Evolutionary conservation across 2,329 filamentous ascomycete genomes (phyloP).

Genomic region (Trichocomaceae sp.): DNA sequence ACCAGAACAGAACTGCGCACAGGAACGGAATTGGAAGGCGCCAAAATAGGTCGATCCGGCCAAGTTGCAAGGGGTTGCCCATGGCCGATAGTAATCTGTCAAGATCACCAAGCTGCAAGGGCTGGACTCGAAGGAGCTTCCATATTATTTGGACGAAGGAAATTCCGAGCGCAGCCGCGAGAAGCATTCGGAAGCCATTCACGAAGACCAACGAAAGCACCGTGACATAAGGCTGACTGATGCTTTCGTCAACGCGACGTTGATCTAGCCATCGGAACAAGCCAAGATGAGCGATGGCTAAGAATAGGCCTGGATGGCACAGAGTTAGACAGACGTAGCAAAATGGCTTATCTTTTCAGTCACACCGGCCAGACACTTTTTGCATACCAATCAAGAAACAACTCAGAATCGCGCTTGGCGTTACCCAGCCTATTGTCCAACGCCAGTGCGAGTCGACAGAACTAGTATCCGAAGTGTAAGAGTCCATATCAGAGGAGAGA

Average conservation of each 20-base stretch:
- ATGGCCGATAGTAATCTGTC: constrained; percentile 2
- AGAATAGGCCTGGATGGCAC: not conserved
- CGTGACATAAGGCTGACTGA: constrained; percentile 4
- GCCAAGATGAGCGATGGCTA: constrained; percentile 7
- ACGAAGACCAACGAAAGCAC: constrained; percentile 6
- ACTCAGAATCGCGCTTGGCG: constrained; percentile 4
- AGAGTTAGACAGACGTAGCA: not conserved
- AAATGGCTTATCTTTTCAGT: too few species aligned
- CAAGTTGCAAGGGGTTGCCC: constrained; percentile 6
- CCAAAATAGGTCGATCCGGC: not conserved
- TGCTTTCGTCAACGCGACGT: not conserved
- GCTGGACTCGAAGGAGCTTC: not conserved
- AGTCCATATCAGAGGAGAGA: not conserved
- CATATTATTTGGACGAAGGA: constrained; percentile 10
- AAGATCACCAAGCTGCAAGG: constrained; percentile 2
- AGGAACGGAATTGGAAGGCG: constrained; percentile 5
- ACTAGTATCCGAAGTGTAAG: not conserved
- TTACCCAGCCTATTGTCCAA: constrained; percentile 10
- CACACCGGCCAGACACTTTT: not conserved
- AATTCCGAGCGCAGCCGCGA: constrained; percentile 8
- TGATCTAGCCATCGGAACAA: constrained; percentile 5
- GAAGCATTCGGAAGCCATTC: constrained; percentile 6
- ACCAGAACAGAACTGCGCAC: constrained; percentile 8
- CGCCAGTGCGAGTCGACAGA: constrained; percentile 1
- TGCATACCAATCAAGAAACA: constrained; percentile 4